Evolutionary conservation across 257 asterid genomes (phyloP), one percentile per base, ranked within the genome.

Genomic region (Echites panduratus): DNA sequence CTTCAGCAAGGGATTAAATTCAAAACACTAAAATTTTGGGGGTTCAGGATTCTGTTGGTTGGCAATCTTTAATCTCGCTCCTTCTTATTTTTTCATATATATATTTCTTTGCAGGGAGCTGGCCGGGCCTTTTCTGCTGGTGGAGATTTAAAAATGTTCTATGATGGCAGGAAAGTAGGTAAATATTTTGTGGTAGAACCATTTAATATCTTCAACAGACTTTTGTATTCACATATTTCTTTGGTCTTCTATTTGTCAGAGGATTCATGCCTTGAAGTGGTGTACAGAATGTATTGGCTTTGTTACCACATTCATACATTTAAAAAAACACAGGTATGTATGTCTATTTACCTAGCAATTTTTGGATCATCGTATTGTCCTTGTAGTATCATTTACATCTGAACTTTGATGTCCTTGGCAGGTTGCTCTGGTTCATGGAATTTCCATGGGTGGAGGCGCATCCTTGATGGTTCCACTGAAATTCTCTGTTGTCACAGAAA

Each of bases 391-490:
- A 50, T 65, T 64, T 26, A 12, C 62, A n/a, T 68, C 24, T 24
- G 9, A 41, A 59, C 35, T 48, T 35, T 76, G 27, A 72, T 70
- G 45, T 66, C 64, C 19, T 43, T 77, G 29, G 76, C 79, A 94
- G 97, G 89, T 94, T 76, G 95, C 99, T 85, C 81, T 94, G 79
- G 99, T 64, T 78, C 84, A 94, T 75, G 99, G 99, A 68, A 89
- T 94, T 77, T 83, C 95, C 71, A 94, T 94, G 99, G 99, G 99
- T 35, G 98, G 99, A 66, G 99, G 99, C 67, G 99, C 99, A 63
- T 87, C 97, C 45, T 81, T 94, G 68, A 86, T 91, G 97, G 92
- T 80, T 80, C 99, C 97, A 0, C 78, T 94, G 97, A 94, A 82
- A 83, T 94, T 89, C 76, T 89, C 97, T 22, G 90, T 88, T 45